Evolutionary conservation across 345 rosid genomes (phyloP), one percentile per base, ranked within the genome.

Genomic region (Murraya koenigii): DNA sequence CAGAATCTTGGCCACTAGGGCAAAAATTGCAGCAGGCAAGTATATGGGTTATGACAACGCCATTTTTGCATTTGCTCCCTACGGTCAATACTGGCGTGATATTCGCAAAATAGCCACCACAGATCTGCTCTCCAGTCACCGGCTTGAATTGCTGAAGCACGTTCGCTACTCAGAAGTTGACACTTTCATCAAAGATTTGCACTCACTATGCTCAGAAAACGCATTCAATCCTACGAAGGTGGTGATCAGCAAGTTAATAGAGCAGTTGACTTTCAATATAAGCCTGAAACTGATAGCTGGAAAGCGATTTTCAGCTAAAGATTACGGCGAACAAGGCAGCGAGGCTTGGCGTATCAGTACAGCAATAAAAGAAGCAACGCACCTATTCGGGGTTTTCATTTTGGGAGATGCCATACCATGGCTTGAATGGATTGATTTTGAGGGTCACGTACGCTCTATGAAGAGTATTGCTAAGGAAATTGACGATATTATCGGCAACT

Each of bases 1-100:
- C 83, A 81, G 74, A 80, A 69, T 58, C 22, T 77, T 90, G 63
- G 91, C 93, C 7, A 87, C 88, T 0, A 79, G 95, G 38, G 88
- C 93, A 14, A 87, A 66, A 71, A 82, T 87, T 66, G 87, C 86
- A 7, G 82, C 81, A 1, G 94, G 95, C 5, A 82, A 81, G 56
- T 77, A 89, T 54, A n/a, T 93, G 22, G 94, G 94, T 20, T 91
- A 93, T 69, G 81, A 88, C 75, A 81, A 84, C 71, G 93, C 95
- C 8, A 5, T 67, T 7, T 77, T 92, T 3, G 79, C 87, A 6
- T 25, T 92, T 11, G 87, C 86, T 13, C 91, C 92, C 0, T 91
- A 92, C 26, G 95, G 95, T 20, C 78, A 81, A 23, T 89, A 90
- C 38, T 92, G 95, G 95, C 90, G 93, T 5, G 85, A 86, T 59